Base-by-base conservation (phyloP, 805 yeast genomes). In the Sungouiozyma intestinalis region DNA sequence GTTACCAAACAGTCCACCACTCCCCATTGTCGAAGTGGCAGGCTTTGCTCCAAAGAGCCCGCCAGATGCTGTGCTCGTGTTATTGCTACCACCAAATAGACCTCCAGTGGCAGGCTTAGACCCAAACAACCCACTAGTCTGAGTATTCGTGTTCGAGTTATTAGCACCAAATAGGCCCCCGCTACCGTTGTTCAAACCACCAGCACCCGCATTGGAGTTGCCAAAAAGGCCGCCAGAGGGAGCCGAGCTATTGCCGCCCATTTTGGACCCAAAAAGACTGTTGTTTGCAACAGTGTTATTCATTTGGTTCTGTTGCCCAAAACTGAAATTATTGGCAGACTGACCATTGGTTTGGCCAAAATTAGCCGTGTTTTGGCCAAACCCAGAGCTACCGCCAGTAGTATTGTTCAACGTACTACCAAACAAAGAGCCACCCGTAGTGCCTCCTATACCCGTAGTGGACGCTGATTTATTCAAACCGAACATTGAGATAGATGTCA, bases 31-130 rank as follows among this genome's bases (percentile, higher is more conserved):
- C 52, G 49, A 16, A 44, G 41, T 44, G 32, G 50, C 40, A 11
- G 53, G 50, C 35, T 48, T 54, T 17, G 46, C 40, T 15, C 69
- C 68, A 55, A 66, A 66, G 17, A 65, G 45, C 2, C 67, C 66
- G 16, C 66, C 64, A 9, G 52, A 40, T 27, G 54, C 21, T 35
- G 52, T 38, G 34, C 55, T 45, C 32, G 39, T 35, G 8, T 40
- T 46, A 32, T 39, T 51, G 20, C 43, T 36, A 27, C 35, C 41
- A 3, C 67, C 68, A 53, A 65, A 65, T 11, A 63, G 43, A 4
- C 65, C 62, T 14, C 64, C 62, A 15, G 53, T 35, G 4, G 11
- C 33, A 27, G n/a, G 42, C 15, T 13, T 20, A 21, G 24, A 16
- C 6, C 50, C 51, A 34, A 45, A 47, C 20, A 56, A 40, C 1